Percentiles rank a stretch among this genome's conserved stretches.
Evolutionary conservation across 192 early-diverging fungal genomes (phyloP).

Genomic region (Geranomyces michiganensis): DNA sequence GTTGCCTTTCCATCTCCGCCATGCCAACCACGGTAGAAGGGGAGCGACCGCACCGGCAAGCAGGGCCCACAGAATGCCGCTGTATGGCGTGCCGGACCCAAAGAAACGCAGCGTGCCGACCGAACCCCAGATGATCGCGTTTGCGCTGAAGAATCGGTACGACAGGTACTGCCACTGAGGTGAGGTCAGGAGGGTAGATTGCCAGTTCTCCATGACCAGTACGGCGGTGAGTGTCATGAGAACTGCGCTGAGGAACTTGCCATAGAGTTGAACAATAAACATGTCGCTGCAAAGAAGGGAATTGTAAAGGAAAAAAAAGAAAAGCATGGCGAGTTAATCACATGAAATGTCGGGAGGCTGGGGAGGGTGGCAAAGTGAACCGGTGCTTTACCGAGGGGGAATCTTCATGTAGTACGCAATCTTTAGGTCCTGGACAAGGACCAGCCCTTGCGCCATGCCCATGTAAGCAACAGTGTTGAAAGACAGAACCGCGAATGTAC

Average conservation of each 20-base stretch:
- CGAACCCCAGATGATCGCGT: slow-evolving; percentile 76
- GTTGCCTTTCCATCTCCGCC: slow-evolving; percentile 26
- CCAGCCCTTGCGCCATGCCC: slow-evolving; percentile 76
- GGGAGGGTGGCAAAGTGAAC: not conserved
- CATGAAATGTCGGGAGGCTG: slow-evolving; percentile 29
- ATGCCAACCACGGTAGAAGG: slow-evolving; percentile 40
- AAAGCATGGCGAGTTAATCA: not conserved
- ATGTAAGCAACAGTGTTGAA: slow-evolving; percentile 89
- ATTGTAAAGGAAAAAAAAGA: not conserved
- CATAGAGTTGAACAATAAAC: slow-evolving; percentile 54
- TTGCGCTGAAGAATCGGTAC: slow-evolving; percentile 64
- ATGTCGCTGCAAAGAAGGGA: slow-evolving; percentile 7
- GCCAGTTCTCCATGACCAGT: slow-evolving; percentile 36
- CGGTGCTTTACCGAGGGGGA: slow-evolving; percentile 27
- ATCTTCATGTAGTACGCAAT: slow-evolving; percentile 79
- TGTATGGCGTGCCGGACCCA: slow-evolving; percentile 37
- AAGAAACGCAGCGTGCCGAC: slow-evolving; percentile 73
- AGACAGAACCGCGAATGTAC: slow-evolving; percentile 65
- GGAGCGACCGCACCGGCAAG: slow-evolving; percentile 42
- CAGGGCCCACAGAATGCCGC: slow-evolving; percentile 35
- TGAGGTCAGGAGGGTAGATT: slow-evolving; percentile 12
- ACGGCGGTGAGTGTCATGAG: slow-evolving; percentile 45
- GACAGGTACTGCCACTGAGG: slow-evolving; percentile 32
- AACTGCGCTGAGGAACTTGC: slow-evolving; percentile 61
- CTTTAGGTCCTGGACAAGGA: slow-evolving; percentile 75